phyloP scores from a whole-genome alignment of 768 basidiomycete genomes.

The Trametes cingulata region DNA sequence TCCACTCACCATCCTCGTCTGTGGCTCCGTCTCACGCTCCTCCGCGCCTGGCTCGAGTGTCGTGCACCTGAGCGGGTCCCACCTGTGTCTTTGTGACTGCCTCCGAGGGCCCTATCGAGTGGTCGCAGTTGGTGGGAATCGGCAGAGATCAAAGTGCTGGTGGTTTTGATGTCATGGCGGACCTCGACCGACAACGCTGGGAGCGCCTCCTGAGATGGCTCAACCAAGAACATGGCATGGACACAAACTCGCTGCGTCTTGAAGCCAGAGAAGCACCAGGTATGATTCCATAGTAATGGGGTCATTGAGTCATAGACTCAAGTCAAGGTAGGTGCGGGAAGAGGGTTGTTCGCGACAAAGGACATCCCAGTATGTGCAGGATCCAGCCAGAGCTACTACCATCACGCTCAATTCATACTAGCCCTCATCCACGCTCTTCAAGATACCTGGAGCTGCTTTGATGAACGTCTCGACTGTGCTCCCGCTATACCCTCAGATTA shows the following conservation, averaged over 20 bases:
- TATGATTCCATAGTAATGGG: slow-evolving; percentile 28
- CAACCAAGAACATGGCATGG: slow-evolving; percentile 27
- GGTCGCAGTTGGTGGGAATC: slow-evolving; percentile 10
- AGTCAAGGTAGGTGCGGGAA: slow-evolving; percentile 53
- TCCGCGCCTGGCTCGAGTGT: background rate
- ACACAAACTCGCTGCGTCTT: slow-evolving; percentile 46
- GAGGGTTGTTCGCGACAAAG: slow-evolving; percentile 64
- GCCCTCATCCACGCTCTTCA: slow-evolving; percentile 61
- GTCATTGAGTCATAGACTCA: background rate
- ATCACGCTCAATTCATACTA: slow-evolving; percentile 29
- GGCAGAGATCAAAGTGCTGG: background rate
- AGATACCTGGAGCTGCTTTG: slow-evolving; percentile 67
- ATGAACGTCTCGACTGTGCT: slow-evolving; percentile 73
- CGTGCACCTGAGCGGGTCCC: background rate
- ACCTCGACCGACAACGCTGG: slow-evolving; percentile 25
- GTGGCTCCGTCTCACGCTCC: background rate
- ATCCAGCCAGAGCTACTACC: background rate
- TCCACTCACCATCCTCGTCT: slow-evolving; percentile 20
- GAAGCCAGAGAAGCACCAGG: slow-evolving; percentile 54
- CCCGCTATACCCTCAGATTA: slow-evolving; percentile 50
- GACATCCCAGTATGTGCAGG: slow-evolving; percentile 42
- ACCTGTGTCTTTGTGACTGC: background rate
- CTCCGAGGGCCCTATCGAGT: background rate
- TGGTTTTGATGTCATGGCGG: slow-evolving; percentile 14
- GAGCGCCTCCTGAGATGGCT: slow-evolving; percentile 28